Evolutionary conservation across 768 basidiomycete species (phyloP), one percentile per base, ranked within the genome.

Genomic region (Candolleomyces eurysporus): DNA sequence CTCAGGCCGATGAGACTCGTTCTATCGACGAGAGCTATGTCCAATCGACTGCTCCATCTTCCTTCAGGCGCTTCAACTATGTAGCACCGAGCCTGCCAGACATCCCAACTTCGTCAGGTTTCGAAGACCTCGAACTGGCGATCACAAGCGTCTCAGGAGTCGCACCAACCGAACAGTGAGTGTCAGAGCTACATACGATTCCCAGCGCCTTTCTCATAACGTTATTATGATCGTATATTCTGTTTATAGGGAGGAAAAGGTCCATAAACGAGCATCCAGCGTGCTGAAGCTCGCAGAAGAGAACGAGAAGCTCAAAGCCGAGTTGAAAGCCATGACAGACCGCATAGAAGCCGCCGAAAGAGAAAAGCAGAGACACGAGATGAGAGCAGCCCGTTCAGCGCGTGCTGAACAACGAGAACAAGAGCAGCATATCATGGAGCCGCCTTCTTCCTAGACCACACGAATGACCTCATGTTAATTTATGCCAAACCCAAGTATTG

Each of bases 241-340:
- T 14, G 19, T 62, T 63, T 69, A 61, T 70, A 80, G 79, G 62
- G 64, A 73, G 50, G 75, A 73, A 52, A 80, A 77, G 69, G 72
- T 79, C 32, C 77, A 86, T 68, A 90, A 89, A 73, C 84, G 89
- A 63, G 84, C 84, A 30, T 87, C 85, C 67, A 89, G 85, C 72
- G 87, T 90, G 61, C 69, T 88, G 65, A 88, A 86, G 67, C 78
- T 91, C 40, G 78, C 87, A 22, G 79, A 86, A 75, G 90, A 91
- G 78, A 87, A 90, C 71, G 85, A 87, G 70, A 87, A 85, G 70
- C 75, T 90, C 62, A 84, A 86, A 72, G 85, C 79, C 61, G 84
- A 90, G 72, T 78, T 91, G 68, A 82, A 76, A 68, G 86, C 83
- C 61, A 85, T 90, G 84, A 78, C 82, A 32, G 86, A 85, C 63